Conservation (phyloP, 345 rosid species). For the Hibiscus trionum region DNA sequence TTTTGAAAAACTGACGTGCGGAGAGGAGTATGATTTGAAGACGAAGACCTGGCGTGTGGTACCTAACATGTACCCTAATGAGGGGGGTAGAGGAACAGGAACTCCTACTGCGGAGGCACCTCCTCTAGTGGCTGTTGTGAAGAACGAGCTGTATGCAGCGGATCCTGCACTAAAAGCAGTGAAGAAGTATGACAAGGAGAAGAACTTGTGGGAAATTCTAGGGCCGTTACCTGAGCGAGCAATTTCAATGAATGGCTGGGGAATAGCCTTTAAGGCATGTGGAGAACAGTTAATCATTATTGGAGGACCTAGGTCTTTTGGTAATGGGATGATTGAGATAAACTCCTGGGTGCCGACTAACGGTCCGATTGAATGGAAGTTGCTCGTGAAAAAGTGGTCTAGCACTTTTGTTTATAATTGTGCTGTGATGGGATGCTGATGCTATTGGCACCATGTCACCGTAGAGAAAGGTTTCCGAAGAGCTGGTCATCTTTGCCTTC, state of each 20-base stretch:
- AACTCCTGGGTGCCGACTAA: slow-evolving; percentile 62
- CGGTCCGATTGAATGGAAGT: slow-evolving; percentile 51
- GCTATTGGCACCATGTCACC: slow-evolving; percentile 9
- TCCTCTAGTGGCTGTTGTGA: slow-evolving; percentile 69
- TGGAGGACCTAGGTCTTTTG: slow-evolving; percentile 42
- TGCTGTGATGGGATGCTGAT: slow-evolving; percentile 80
- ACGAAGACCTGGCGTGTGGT: slow-evolving; percentile 52
- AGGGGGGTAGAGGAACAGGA: slow-evolving; percentile 7
- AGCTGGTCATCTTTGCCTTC: slow-evolving; percentile 22
- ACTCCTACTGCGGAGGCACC: slow-evolving; percentile 52
- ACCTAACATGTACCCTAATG: slow-evolving; percentile 52
- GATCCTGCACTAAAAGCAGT: slow-evolving; percentile 45
- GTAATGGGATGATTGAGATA: slow-evolving; percentile 48
- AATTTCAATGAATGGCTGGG: slow-evolving; percentile 35
- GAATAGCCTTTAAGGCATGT: slow-evolving; percentile 53
- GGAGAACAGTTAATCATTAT: slow-evolving; percentile 63
- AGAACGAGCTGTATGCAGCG: slow-evolving; percentile 67
- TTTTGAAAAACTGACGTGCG: slow-evolving; percentile 33
- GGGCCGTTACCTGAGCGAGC: slow-evolving; percentile 53
- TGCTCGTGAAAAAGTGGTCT: slow-evolving; percentile 45
- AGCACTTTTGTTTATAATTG: slow-evolving; percentile 69
- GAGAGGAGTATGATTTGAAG: slow-evolving; percentile 60
- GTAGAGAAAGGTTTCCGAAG: slow-evolving; percentile 1
- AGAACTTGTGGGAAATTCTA: slow-evolving; percentile 35
- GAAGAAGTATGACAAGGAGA: slow-evolving; percentile 47